phyloP scores from a whole-genome alignment of 176 grass and related monocot species.

The Aechmea fasciata region DNA sequence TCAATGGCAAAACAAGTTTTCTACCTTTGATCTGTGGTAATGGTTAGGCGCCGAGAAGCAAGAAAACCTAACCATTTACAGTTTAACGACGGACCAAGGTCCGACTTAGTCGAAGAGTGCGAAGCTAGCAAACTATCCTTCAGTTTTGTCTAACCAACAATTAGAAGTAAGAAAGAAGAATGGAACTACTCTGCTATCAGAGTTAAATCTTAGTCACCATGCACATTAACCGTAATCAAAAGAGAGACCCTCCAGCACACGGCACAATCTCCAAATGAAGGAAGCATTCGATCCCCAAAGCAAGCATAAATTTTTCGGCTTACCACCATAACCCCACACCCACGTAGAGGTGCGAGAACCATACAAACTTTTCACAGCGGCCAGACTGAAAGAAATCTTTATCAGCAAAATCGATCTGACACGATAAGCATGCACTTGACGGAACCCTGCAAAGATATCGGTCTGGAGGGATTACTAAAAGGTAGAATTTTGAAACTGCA shows the following conservation, averaged over 20 bases:
- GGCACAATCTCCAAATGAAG: slow-evolving; percentile 31
- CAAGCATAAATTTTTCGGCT: slow-evolving; percentile 21
- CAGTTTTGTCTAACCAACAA: neutral
- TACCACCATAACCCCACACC: slow-evolving; percentile 54
- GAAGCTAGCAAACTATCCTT: neutral
- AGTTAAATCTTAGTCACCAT: neutral
- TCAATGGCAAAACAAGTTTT: neutral
- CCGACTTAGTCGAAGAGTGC: neutral
- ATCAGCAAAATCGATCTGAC: slow-evolving; percentile 36
- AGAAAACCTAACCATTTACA: slow-evolving; percentile 12
- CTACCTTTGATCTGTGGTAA: neutral
- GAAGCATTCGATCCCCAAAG: slow-evolving; percentile 46
- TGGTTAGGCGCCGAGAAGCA: slow-evolving; percentile 6
- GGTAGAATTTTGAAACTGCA: neutral
- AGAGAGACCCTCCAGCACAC: slow-evolving; percentile 24
- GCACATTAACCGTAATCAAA: slow-evolving; percentile 29
- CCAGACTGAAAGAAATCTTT: slow-evolving; percentile 43
- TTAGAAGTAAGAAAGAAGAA: neutral
- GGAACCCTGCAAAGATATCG: slow-evolving; percentile 21
- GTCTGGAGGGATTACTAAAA: neutral
- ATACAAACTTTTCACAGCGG: slow-evolving; percentile 39
- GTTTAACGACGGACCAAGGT: neutral
- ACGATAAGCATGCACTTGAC: slow-evolving; percentile 15
- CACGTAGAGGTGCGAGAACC: slow-evolving; percentile 56
- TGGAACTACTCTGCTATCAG: neutral